Percentiles rank a stretch among this genome's conserved stretches.
Evolutionary conservation across 2,329 filamentous ascomycete species (phyloP).

Genomic region (Xylaria sp.): DNA sequence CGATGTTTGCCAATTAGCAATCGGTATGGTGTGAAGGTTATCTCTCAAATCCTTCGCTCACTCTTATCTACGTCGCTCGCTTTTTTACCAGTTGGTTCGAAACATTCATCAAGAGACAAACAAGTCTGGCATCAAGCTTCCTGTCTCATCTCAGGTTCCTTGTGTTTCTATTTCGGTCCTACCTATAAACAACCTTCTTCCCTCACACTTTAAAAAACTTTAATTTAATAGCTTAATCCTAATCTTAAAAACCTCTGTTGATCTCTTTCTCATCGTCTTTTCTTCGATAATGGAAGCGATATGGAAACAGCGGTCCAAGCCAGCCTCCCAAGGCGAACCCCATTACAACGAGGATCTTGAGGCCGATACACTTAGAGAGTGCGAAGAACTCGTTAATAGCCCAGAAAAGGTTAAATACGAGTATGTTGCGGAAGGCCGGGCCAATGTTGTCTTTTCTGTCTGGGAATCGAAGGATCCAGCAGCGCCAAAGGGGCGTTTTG

Average conservation of each 20-base stretch:
- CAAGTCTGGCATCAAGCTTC: not conserved
- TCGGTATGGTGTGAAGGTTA: slow-evolving; percentile 11
- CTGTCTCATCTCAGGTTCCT: slow-evolving; percentile 10
- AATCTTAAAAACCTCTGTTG: slow-evolving; percentile 6
- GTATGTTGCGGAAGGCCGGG: slow-evolving; percentile 75
- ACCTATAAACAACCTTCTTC: not conserved
- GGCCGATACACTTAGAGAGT: slow-evolving; percentile 33
- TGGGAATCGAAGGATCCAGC: slow-evolving; percentile 53
- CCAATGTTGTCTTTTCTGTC: slow-evolving; percentile 79
- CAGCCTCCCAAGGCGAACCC: slow-evolving; percentile 14
- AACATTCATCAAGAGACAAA: not conserved
- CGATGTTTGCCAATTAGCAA: slow-evolving; percentile 6
- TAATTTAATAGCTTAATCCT: slow-evolving; percentile 29
- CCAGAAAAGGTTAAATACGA: slow-evolving; percentile 45
- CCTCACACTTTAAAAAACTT: not conserved
- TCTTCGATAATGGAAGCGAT: slow-evolving; percentile 34
- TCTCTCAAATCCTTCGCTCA: slow-evolving; percentile 9
- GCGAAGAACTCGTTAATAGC: slow-evolving; percentile 40
- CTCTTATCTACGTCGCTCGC: slow-evolving; percentile 13
- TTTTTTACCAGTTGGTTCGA: not conserved
- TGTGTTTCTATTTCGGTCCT: not conserved
- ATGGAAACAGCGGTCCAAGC: slow-evolving; percentile 44
- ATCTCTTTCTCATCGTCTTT: not conserved
- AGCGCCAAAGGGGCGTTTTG: slow-evolving; percentile 46
- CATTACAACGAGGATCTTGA: slow-evolving; percentile 6